Conservation (phyloP, 2,329 filamentous ascomycete species). For the Aspergillus floridensis region DNA sequence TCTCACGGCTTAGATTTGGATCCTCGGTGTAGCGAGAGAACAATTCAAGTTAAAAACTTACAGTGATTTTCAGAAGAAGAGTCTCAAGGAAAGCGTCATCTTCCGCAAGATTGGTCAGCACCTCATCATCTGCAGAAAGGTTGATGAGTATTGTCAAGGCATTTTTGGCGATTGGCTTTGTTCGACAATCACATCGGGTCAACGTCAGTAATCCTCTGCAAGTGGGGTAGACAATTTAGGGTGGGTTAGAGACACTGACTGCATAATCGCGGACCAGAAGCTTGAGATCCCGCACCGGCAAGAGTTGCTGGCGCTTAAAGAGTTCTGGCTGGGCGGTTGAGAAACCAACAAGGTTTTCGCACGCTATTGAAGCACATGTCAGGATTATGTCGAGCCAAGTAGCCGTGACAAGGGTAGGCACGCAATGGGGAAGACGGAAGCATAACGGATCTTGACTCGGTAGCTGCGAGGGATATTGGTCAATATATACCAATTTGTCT, state of each 20-base stretch:
- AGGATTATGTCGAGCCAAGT: not conserved
- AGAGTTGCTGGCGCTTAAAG: slow-evolving; percentile 77
- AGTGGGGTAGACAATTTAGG: not conserved
- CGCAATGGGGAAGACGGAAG: too few species aligned
- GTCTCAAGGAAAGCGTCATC: slow-evolving; percentile 80
- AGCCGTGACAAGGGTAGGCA: not conserved
- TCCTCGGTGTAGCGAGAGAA: not conserved
- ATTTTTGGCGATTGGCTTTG: slow-evolving; percentile 84
- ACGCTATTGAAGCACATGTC: slow-evolving; percentile 51
- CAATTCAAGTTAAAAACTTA: slow-evolving; percentile 54
- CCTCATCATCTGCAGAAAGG: slow-evolving; percentile 77
- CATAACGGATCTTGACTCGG: not conserved
- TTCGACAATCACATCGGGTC: slow-evolving; percentile 3
- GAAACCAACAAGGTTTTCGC: slow-evolving; percentile 83
- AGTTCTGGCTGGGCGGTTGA: slow-evolving; percentile 71
- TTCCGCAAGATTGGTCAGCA: slow-evolving; percentile 68
- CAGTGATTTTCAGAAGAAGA: slow-evolving; percentile 69
- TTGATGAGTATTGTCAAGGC: slow-evolving; percentile 75
- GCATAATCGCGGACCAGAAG: slow-evolving; percentile 79
- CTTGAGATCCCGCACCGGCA: slow-evolving; percentile 83
- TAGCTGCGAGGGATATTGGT: not conserved
- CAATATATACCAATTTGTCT: slow-evolving; percentile 66
- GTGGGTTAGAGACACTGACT: slow-evolving; percentile 49
- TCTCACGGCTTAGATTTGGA: slow-evolving; percentile 9
- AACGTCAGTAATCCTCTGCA: not conserved